Conservation (phyloP, 75 land plant genomes). For the Picea sitchensis region DNA sequence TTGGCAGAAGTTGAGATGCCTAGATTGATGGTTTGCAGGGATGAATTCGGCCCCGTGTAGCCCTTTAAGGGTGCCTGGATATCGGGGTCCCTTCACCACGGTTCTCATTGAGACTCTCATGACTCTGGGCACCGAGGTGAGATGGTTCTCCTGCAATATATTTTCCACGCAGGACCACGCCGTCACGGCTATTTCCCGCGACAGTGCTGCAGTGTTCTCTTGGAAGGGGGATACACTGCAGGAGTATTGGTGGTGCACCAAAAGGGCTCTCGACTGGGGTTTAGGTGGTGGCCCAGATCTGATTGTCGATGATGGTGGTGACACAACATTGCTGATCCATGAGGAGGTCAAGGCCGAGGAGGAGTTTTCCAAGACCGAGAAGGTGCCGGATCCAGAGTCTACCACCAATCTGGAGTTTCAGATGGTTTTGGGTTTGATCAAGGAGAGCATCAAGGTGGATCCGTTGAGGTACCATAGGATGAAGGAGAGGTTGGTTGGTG, state of each 20-base stretch:
- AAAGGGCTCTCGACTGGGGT: conserved; percentile 86
- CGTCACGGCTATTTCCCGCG: conserved; percentile 19
- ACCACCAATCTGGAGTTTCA: conserved; percentile 86
- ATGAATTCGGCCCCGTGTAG: conserved; percentile 61
- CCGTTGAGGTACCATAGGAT: conserved; percentile 74
- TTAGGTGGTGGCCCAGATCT: conserved; percentile 85
- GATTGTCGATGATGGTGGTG: conserved; percentile 86
- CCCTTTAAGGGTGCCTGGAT: conserved; percentile 80
- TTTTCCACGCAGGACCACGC: conserved; percentile 23
- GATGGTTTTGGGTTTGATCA: conserved; percentile 49
- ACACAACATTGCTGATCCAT: conserved; percentile 64
- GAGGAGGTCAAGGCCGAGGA: conserved; percentile 64
- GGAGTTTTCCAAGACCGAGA: conserved; percentile 29
- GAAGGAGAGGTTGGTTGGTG: conserved; percentile 74
- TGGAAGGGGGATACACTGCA: conserved; percentile 89
- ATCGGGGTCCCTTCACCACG: conserved; percentile 72
- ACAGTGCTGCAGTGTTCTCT: conserved; percentile 79
- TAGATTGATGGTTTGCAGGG: conserved; percentile 67
- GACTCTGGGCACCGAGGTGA: too few relatives aligned
- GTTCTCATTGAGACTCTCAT: too few relatives aligned
- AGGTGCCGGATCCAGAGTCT: conserved; percentile 66
- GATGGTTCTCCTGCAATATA: neutral
- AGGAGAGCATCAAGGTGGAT: conserved; percentile 57
- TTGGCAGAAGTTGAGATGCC: conserved; percentile 65
- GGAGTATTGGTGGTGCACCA: conserved; percentile 99